Conservation (phyloP, 2,329 filamentous ascomycete species). For the Karstenula rhodostoma region DNA sequence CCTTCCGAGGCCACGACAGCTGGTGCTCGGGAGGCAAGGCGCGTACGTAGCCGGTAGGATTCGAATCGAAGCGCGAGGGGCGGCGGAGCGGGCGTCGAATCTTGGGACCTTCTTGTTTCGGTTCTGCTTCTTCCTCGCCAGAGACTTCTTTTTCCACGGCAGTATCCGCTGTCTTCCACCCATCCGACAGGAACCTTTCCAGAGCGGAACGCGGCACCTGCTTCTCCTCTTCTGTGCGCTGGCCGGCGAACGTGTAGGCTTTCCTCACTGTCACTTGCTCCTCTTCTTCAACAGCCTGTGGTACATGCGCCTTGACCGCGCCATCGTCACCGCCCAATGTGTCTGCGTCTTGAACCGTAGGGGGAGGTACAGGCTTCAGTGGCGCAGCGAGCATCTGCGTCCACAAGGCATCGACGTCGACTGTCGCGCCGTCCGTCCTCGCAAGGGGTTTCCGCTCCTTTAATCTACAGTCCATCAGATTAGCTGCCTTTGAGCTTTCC, state of each 20-base stretch:
- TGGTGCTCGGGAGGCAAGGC: slow-evolving; percentile 55
- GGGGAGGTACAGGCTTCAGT: slow-evolving; percentile 34
- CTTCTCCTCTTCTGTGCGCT: slow-evolving; percentile 76
- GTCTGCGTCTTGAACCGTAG: slow-evolving; percentile 24
- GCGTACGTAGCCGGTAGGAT: slow-evolving; percentile 57
- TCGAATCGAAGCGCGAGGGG: slow-evolving; percentile 60
- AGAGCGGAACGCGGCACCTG: slow-evolving; percentile 60
- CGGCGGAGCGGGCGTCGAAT: slow-evolving; percentile 49
- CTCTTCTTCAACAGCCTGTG: slow-evolving; percentile 32
- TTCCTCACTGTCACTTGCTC: slow-evolving; percentile 70
- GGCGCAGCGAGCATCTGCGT: slow-evolving; percentile 67
- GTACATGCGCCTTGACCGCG: slow-evolving; percentile 20
- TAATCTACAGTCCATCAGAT: slow-evolving; percentile 55
- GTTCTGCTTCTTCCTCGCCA: slow-evolving; percentile 10
- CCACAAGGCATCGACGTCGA: slow-evolving; percentile 77
- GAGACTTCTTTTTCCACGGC: slow-evolving; percentile 15
- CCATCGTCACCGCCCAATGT: slow-evolving; percentile 14
- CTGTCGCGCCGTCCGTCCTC: slow-evolving; percentile 67
- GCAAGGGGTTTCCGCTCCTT: slow-evolving; percentile 64
- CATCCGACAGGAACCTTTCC: slow-evolving; percentile 37
- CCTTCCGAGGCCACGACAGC: slow-evolving; percentile 49
- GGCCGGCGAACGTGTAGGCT: slow-evolving; percentile 78
- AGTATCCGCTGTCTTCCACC: slow-evolving; percentile 39
- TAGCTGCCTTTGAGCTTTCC: neutral
- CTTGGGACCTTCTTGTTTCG: slow-evolving; percentile 24